Evolutionary conservation across 441 rosid species (phyloP).

Genomic region (Lagerstroemia fauriei): DNA sequence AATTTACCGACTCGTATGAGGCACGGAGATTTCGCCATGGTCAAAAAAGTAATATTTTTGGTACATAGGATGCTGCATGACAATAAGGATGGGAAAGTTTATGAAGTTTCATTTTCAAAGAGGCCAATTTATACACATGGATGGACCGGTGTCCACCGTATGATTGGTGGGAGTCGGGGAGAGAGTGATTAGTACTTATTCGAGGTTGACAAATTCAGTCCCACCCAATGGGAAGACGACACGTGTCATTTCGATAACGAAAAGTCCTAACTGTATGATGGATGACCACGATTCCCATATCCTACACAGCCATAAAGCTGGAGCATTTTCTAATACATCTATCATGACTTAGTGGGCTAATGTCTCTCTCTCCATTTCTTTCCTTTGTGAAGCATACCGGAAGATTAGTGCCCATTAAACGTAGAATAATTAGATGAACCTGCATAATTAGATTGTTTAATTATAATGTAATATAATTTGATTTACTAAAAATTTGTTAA

Average conservation of each 20-base stretch:
- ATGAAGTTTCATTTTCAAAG: background rate
- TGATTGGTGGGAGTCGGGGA: background rate
- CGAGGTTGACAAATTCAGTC: background rate
- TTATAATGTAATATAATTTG: no score
- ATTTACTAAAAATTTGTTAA: no score
- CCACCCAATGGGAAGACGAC: background rate
- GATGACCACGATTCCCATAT: background rate
- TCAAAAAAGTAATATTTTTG: no score
- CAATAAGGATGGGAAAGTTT: background rate
- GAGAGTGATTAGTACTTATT: background rate
- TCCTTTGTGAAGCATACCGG: no score
- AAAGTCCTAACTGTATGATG: background rate
- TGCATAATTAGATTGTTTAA: no score
- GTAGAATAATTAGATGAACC: no score
- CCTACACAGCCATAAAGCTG: background rate
- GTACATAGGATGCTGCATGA: no score
- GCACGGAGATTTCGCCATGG: no score
- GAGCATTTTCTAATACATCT: background rate
- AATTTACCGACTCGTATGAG: no score
- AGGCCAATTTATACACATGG: background rate
- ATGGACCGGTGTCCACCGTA: background rate
- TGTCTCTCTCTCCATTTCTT: no score
- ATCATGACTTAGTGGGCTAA: no score
- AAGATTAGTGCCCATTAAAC: no score
- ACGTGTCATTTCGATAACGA: background rate